phyloP scores from a whole-genome alignment of 805 yeast species.

The Candida koratica region DNA sequence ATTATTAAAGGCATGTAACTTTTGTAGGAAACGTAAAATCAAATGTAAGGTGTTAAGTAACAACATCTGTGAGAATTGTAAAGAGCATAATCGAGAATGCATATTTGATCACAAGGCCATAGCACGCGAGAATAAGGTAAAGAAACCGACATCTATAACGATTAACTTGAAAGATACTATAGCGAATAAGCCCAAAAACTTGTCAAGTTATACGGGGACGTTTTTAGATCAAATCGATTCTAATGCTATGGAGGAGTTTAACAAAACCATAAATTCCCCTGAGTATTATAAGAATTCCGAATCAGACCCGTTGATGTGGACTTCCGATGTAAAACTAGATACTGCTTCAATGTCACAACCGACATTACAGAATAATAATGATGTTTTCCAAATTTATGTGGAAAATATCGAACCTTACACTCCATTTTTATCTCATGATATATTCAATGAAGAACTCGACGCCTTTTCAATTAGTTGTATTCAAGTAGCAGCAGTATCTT shows the following conservation, averaged over 20 bases:
- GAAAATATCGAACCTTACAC: slow-evolving; percentile 18
- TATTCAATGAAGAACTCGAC: slow-evolving; percentile 13
- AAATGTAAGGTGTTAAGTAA: slow-evolving; percentile 14
- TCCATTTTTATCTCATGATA: slow-evolving; percentile 16
- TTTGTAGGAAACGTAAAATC: slow-evolving; percentile 19
- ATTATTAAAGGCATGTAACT: slow-evolving; percentile 19
- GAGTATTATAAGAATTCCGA: background rate
- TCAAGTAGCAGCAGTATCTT: slow-evolving; percentile 16
- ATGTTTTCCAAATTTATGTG: slow-evolving; percentile 10
- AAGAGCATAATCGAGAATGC: slow-evolving; percentile 16
- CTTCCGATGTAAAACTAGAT: background rate
- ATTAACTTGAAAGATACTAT: slow-evolving; percentile 2
- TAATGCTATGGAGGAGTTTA: slow-evolving; percentile 12
- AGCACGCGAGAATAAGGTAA: slow-evolving; percentile 3
- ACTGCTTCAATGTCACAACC: background rate
- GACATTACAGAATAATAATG: slow-evolving; percentile 2
- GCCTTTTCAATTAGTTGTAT: slow-evolving; percentile 19
- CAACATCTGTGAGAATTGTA: slow-evolving; percentile 17
- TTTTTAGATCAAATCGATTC: slow-evolving; percentile 16
- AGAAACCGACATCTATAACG: background rate
- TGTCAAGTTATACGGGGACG: slow-evolving; percentile 15
- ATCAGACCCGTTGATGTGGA: slow-evolving; percentile 4
- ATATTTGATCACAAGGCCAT: slow-evolving; percentile 18
- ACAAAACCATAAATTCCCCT: slow-evolving; percentile 6
- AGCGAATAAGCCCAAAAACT: slow-evolving; percentile 8